Conservation (phyloP, 2,329 filamentous ascomycete species). For the Phaeosphaeria sp. region DNA sequence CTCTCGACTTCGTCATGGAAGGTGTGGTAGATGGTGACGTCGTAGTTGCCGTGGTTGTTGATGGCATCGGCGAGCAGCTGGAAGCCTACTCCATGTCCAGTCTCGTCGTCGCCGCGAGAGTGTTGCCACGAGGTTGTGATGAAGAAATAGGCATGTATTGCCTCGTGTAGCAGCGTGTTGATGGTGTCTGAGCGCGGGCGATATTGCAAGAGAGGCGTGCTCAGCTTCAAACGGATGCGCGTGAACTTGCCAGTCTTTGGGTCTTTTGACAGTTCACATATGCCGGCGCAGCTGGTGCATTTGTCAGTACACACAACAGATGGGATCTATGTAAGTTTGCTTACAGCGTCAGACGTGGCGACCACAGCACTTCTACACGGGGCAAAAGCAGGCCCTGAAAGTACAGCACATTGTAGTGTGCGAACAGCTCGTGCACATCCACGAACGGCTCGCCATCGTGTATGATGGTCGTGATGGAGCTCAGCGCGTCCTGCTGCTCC, state of each 20-base stretch:
- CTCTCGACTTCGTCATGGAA: conserved; percentile 57
- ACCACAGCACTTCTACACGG: conserved; percentile 54
- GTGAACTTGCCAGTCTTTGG: conserved; percentile 45
- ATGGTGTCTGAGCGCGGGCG: conserved; percentile 52
- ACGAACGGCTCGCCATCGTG: conserved; percentile 48
- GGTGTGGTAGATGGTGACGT: conserved; percentile 52
- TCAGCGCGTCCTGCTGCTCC: conserved; percentile 43
- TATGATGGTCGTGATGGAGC: conserved; percentile 48
- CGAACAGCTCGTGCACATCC: conserved; percentile 51
- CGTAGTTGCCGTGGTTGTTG: conserved; percentile 52
- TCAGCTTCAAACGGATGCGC: conserved; percentile 52
- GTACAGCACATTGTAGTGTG: conserved; percentile 52
- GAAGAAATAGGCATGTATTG: conserved; percentile 57
- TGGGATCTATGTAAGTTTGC: conserved; percentile 12
- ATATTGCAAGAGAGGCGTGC: conserved; percentile 53
- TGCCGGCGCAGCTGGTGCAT: conserved; percentile 49
- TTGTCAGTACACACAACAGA: conserved; percentile 11
- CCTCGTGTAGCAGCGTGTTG: conserved; percentile 54
- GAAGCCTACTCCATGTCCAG: conserved; percentile 53
- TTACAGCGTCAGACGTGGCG: conserved; percentile 52
- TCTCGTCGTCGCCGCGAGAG: conserved; percentile 51
- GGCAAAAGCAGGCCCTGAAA: conserved; percentile 50
- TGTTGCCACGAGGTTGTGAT: conserved; percentile 53
- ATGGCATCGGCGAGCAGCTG: conserved; percentile 54
- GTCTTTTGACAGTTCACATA: conserved; percentile 54